These are phyloP conservation scores for Prunus persica DNA, from an alignment of 306 rosid genomes.

Conservation along the genomic window DNA sequence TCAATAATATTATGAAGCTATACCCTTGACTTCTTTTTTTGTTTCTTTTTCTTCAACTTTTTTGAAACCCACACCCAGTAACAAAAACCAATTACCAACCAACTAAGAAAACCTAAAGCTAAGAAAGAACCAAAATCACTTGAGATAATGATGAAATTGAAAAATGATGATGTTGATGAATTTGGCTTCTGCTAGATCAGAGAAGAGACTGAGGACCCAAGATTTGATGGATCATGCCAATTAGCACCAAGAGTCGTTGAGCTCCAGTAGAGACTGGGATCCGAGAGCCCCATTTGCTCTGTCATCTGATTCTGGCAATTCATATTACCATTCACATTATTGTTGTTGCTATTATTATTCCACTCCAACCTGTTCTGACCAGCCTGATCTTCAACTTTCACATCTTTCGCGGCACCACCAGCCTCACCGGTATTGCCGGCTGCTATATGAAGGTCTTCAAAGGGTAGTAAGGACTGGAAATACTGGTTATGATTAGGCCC, in stretches of 20 bases:
- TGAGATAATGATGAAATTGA: slow-evolving; percentile 7
- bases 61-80: slow-evolving; percentile 16
- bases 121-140: slow-evolving; percentile 12
- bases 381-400: slow-evolving; percentile 51
- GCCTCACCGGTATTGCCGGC: slow-evolving; percentile 11
- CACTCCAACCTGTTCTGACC: slow-evolving; percentile 45
- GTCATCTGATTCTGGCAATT: slow-evolving; percentile 41
- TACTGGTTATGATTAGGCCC: slow-evolving; percentile 6
- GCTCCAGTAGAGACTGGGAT: slow-evolving; percentile 74
- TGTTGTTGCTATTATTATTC: slow-evolving; percentile 24
- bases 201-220: slow-evolving; percentile 74
- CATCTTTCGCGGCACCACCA: slow-evolving; percentile 36
- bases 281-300: slow-evolving; percentile 56
- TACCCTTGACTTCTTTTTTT: slow-evolving; percentile 10
- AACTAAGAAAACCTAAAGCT: slow-evolving; percentile 12
- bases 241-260: slow-evolving; percentile 28
- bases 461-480: slow-evolving; percentile 43
- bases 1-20: not conserved
- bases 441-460: slow-evolving; percentile 42
- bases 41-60: slow-evolving; percentile 6
- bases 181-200: slow-evolving; percentile 45
- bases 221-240: slow-evolving; percentile 68
- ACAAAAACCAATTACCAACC: slow-evolving; percentile 18
- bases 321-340: not conserved
- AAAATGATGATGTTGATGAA: slow-evolving; percentile 70